phyloP scores from a whole-genome alignment of 176 grass and related monocot species.

The Tillandsia fasciculata region DNA sequence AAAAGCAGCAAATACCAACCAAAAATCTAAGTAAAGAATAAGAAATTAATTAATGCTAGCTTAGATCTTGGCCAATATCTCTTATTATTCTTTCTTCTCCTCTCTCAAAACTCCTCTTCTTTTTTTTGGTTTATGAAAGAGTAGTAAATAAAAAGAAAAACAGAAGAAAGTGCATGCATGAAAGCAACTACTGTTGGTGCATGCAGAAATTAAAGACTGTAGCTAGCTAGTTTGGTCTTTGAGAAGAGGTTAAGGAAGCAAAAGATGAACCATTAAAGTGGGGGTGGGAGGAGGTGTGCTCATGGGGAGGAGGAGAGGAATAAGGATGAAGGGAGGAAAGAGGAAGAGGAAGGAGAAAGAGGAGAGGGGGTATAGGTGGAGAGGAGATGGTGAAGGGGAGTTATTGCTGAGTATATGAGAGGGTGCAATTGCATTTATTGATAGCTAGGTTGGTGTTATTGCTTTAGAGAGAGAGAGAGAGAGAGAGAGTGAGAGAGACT shows the following conservation, averaged over 20 bases:
- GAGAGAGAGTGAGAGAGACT: slow-evolving; percentile 20
- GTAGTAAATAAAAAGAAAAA: slow-evolving; percentile 1
- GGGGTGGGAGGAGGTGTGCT: slow-evolving; percentile 11
- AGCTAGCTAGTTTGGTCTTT: slow-evolving; percentile 16
- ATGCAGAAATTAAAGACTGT: slow-evolving; percentile 19
- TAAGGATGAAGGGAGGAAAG: slow-evolving; percentile 9
- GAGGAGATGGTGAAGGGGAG: slow-evolving; percentile 37
- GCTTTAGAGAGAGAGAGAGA: slow-evolving; percentile 26
- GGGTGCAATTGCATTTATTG: slow-evolving; percentile 99
- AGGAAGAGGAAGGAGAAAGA: slow-evolving; percentile 39
- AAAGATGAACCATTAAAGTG: slow-evolving; percentile 5
- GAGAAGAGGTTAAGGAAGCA: slow-evolving; percentile 4
- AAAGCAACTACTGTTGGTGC: background rate
- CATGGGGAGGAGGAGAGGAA: slow-evolving; percentile 23
- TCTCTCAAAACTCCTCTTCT: slow-evolving; percentile 5
- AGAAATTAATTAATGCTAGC: no score
- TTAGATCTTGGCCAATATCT: slow-evolving; percentile 33
- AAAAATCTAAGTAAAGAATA: slow-evolving; percentile 24
- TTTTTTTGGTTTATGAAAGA: slow-evolving; percentile 13
- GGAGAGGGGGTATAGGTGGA: slow-evolving; percentile 40
- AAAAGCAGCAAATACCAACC: no score
- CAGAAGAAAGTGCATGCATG: background rate
- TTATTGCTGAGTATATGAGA: slow-evolving; percentile 92
- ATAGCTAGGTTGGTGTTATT: slow-evolving; percentile 55
- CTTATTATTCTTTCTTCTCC: background rate